A percentile compares a stretch with the other conserved stretches of the same genome.
phyloP scores from a whole-genome alignment of 345 rosid species.

The Crucihimalaya himalaica region DNA sequence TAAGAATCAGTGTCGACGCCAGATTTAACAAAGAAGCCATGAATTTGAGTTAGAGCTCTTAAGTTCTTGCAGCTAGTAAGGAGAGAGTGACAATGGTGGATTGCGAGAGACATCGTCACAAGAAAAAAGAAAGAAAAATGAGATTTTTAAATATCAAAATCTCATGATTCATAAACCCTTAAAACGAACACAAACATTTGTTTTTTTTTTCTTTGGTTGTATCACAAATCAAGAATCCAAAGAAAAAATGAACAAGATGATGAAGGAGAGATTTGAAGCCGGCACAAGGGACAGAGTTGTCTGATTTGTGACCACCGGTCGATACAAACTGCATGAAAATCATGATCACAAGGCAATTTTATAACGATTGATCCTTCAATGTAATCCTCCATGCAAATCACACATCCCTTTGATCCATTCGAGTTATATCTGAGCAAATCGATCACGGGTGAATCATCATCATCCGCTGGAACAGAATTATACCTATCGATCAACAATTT shows the following conservation, averaged over 20 bases:
- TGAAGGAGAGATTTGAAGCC: background rate
- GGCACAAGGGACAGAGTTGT: background rate
- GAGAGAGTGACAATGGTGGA: conserved; percentile 40
- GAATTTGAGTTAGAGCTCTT: conserved; percentile 54
- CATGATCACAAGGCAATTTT: background rate
- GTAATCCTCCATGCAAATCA: conserved; percentile 5
- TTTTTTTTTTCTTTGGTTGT: too few species aligned
- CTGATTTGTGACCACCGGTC: background rate
- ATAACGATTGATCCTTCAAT: background rate
- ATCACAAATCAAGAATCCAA: background rate
- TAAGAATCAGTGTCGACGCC: conserved; percentile 50
- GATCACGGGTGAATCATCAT: too few species aligned
- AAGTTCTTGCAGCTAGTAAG: conserved; percentile 53
- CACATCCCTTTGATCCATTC: background rate
- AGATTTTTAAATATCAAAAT: background rate
- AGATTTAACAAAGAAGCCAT: conserved; percentile 49
- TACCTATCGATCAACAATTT: too few species aligned
- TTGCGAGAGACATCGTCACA: background rate
- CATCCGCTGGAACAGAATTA: too few species aligned
- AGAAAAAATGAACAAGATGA: background rate
- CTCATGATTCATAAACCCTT: too few species aligned
- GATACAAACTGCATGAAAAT: conserved; percentile 6
- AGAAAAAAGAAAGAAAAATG: background rate
- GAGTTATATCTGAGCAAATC: background rate
- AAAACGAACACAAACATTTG: too few species aligned